These are phyloP conservation scores for Candida lessepsii DNA, from an alignment of 805 yeast genomes.

Conservation along the genomic window DNA sequence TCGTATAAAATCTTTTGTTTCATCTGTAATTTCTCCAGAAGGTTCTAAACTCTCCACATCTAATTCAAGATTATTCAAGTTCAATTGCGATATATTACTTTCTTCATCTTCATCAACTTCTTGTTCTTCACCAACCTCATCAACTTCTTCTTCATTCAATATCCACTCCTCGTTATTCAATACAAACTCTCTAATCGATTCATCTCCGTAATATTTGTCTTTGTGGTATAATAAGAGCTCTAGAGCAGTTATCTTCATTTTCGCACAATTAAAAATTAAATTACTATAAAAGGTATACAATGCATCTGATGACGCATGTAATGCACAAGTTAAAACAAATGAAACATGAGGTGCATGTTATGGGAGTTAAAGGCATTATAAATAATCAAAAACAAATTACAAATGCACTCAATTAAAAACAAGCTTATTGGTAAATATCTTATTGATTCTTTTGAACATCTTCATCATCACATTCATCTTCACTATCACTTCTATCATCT, in stretches of 20 bases:
- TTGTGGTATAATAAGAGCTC: conserved; percentile 21
- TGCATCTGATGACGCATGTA: too few species aligned
- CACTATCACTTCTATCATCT: conserved; percentile 89
- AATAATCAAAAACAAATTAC: too few species aligned
- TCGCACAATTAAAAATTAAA: conserved; percentile 1
- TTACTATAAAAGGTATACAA: neutral
- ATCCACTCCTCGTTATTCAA: conserved; percentile 10
- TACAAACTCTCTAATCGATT: neutral
- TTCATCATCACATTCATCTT: conserved; percentile 47
- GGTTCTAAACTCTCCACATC: conserved; percentile 5
- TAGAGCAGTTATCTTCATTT: conserved; percentile 10
- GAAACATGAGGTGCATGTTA: too few species aligned
- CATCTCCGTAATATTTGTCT: conserved; percentile 9
- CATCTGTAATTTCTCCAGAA: neutral
- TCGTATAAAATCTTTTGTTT: conserved; percentile 4
- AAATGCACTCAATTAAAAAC: too few species aligned
- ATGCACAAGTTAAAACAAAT: too few species aligned
- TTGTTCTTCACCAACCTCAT: conserved; percentile 15
- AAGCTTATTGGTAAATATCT: neutral
- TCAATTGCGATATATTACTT: conserved; percentile 1
- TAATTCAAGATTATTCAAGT: neutral
- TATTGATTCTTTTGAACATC: conserved; percentile 15
- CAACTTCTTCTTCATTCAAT: conserved; percentile 6
- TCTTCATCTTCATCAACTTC: conserved; percentile 12
- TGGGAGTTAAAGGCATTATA: too few species aligned